phyloP scores from a whole-genome alignment of 2,329 filamentous ascomycete genomes.

The Aspergillus pseudoglaucus region DNA sequence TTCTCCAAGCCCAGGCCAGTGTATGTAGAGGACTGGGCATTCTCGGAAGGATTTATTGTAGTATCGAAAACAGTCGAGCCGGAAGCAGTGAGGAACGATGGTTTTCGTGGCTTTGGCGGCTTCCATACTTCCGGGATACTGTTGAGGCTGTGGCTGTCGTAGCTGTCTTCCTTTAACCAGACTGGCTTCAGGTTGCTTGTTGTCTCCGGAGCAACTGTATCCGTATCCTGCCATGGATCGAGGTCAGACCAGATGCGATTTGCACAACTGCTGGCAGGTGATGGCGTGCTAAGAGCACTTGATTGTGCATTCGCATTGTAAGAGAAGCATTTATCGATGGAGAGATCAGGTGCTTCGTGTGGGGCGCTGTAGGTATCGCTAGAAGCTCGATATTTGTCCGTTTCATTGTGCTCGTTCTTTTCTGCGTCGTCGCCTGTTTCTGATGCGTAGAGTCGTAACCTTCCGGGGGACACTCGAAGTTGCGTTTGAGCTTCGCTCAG shows the following conservation, averaged over 20 bases:
- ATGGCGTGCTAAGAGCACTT: conserved; percentile 9
- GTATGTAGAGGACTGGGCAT: background rate
- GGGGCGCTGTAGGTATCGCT: background rate
- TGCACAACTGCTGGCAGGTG: conserved; percentile 2
- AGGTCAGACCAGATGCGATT: background rate
- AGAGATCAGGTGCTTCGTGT: background rate
- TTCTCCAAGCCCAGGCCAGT: background rate
- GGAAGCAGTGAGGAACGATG: conserved; percentile 6
- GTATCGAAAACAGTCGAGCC: background rate
- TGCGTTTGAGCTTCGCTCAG: background rate
- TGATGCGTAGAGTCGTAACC: background rate
- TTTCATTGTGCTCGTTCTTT: background rate
- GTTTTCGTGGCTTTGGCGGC: conserved; percentile 10
- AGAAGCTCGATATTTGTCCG: background rate
- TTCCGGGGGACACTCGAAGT: background rate
- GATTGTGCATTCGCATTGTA: background rate
- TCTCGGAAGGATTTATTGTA: conserved; percentile 1
- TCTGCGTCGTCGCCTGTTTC: background rate
- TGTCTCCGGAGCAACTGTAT: background rate
- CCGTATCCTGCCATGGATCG: background rate
- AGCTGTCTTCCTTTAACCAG: background rate
- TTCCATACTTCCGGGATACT: conserved; percentile 1
- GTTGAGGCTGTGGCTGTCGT: background rate
- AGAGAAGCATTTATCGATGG: conserved; percentile 2
- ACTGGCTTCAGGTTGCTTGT: background rate